Conservation (phyloP, 1,139 yeast genomes). For the Candida gigantensis region DNA sequence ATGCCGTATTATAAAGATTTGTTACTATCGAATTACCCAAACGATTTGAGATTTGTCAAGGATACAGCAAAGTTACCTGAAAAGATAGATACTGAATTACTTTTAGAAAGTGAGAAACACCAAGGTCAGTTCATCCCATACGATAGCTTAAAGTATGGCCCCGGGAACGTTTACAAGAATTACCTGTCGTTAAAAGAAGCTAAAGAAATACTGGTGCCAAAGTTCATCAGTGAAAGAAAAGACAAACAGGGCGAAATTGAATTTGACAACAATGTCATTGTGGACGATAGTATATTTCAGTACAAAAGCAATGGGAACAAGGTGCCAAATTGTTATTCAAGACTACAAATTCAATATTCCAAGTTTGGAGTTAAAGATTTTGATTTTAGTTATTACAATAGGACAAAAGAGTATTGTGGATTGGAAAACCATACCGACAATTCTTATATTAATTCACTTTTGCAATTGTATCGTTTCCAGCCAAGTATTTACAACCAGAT, state of each 20-base stretch:
- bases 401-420: conserved; percentile 71
- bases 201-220: conserved; percentile 43
- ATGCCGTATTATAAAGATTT: conserved; percentile 84
- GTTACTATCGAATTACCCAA: conserved; percentile 79
- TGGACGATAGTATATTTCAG: conserved; percentile 31
- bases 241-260: conserved; percentile 9
- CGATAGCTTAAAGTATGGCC: conserved; percentile 57
- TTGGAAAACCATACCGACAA: conserved; percentile 84
- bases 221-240: conserved; percentile 70
- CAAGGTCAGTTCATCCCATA: conserved; percentile 38
- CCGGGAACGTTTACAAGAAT: conserved; percentile 47
- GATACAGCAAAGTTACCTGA: conserved; percentile 54
- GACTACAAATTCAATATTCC: conserved; percentile 78
- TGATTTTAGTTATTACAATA: conserved; percentile 83
- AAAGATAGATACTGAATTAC: conserved; percentile 39
- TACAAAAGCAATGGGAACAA: conserved; percentile 25
- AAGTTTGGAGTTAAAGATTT: conserved; percentile 93
- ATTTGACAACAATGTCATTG: conserved; percentile 9
- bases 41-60: conserved; percentile 56
- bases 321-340: conserved; percentile 72
- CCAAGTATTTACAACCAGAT: conserved; percentile 71
- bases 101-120: conserved; percentile 22
- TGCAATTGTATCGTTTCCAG: conserved; percentile 81
- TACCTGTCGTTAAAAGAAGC: conserved; percentile 45
- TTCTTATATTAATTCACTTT: conserved; percentile 74